Base-by-base conservation (phyloP, 495 filamentous ascomycete species). In the Cryomyces minteri region DNA sequence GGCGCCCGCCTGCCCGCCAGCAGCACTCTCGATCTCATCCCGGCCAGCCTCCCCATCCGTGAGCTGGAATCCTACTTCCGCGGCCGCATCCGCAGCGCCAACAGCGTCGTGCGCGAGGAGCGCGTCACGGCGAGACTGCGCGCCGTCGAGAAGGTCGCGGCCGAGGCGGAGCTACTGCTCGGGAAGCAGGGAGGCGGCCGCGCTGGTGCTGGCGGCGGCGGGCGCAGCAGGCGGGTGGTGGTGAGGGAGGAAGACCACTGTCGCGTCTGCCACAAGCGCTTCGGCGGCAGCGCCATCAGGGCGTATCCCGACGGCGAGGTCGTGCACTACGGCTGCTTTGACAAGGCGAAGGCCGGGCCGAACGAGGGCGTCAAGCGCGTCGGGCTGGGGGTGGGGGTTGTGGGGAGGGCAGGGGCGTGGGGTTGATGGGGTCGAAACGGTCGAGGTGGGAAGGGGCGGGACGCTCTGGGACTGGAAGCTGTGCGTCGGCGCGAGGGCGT, bases 1-100 rank as follows among this genome's bases (percentile, higher is more conserved):
- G 90, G 90, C 41, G 85, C 88, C 25, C 81, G 90, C 10, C 73
- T 98, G 25, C 87, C 93, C 0, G 85, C 90, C 4, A 73, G 77
- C 10, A 82, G 82, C 9, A 88, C 88, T 0, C 70, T 98, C 4
- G 74, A 77, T 7, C 66, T 96, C 29, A 84, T 98, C n/a, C 90
- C 90, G 0, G 72, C 83, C 45, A 60, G 71, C 5, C 69, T 95
- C 4, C 78, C 84, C 6, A 71, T 95, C 14, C 66, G 72, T 39
- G 73, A 92, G 36, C 77, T 98, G 4, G 83, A 88, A 54, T 80
- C 77, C 8, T 98, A 98, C 60, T 96, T 98, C 68, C 77, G 77
- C 43, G 84, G 87, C 25, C 76, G 87, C 18, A 93, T 96, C 56
- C 80, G 92, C 31, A 74, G 76, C n/a, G 84, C 85, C 12, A 94